phyloP scores from a whole-genome alignment of 2,329 filamentous ascomycete species.

The Diaporthe ampelina region DNA sequence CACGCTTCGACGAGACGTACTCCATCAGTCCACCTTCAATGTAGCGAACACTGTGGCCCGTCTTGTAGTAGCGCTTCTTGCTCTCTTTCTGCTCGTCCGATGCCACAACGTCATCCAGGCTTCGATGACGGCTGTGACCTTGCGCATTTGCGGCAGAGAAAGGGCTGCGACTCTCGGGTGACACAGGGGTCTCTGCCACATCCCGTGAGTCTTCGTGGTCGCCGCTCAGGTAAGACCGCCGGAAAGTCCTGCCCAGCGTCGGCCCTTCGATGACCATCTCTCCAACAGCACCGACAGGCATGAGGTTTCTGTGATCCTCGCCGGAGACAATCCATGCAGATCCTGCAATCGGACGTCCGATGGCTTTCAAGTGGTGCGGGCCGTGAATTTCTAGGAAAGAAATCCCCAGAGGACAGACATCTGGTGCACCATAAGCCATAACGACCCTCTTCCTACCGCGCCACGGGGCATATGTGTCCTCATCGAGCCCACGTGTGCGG shows the following conservation, averaged over 20 bases:
- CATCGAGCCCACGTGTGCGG: slow-evolving; percentile 64
- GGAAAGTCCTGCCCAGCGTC: slow-evolving; percentile 55
- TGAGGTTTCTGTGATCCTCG: slow-evolving; percentile 62
- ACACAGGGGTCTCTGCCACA: slow-evolving; percentile 47
- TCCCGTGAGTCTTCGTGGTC: slow-evolving; percentile 31
- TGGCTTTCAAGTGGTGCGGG: slow-evolving; percentile 55
- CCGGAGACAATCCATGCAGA: slow-evolving; percentile 68
- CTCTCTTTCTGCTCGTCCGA: slow-evolving; percentile 46
- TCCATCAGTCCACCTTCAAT: slow-evolving; percentile 63
- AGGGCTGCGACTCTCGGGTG: slow-evolving; percentile 50
- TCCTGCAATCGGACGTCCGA: slow-evolving; percentile 63
- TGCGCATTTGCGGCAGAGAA: slow-evolving; percentile 39
- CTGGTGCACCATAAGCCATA: slow-evolving; percentile 65
- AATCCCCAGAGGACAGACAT: slow-evolving; percentile 65
- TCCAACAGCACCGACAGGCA: slow-evolving; percentile 63
- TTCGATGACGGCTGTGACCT: slow-evolving; percentile 44
- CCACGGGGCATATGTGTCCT: slow-evolving; percentile 64
- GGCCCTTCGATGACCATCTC: slow-evolving; percentile 68
- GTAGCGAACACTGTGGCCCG: slow-evolving; percentile 65
- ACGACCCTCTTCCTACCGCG: slow-evolving; percentile 60
- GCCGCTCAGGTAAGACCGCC: slow-evolving; percentile 27
- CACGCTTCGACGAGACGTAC: slow-evolving; percentile 60
- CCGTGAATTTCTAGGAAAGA: slow-evolving; percentile 60
- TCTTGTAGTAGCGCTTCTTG: slow-evolving; percentile 60
- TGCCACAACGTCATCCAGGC: slow-evolving; percentile 37